Evolutionary conservation across 2,329 filamentous ascomycete species (phyloP), one percentile per base, ranked within the genome.

Genomic region (Aspergillus tamarii): DNA sequence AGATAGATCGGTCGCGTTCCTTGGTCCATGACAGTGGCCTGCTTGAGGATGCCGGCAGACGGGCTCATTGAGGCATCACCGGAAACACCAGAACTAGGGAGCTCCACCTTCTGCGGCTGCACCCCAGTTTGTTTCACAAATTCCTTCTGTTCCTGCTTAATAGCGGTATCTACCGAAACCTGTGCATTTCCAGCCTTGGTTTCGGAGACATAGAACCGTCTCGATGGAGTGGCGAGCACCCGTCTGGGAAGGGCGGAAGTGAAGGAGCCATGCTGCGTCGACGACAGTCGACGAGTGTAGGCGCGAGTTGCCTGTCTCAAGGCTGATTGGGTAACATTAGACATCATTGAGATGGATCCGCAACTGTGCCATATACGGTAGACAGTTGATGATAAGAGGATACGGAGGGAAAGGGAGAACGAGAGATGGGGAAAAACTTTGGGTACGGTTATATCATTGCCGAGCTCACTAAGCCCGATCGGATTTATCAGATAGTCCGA

Each of bases 1-100:
- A 99, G 89, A 74, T 99, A 99, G 76, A 99, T 98, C 45, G 95
- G 95, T 64, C 95, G 86, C 66, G 92, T 90, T 63, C 95, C 95
- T 79, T 96, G 89, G 70, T 97, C 94, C 90, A 98, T 92, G 67
- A 97, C 84, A 14, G 93, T 93, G 10, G 94, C 94, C 78, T 97
- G 91, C 83, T 95, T 96, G 66, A 99, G 84, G 53, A 97, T 83
- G 81, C 88, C 88, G 67, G 92, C 91, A 76, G 91, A 88, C n/a
- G 92, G 91, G 79, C 91, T 95, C 83, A 95, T 88, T 76, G 90
- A 89, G 57, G 87, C 85, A 76, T 91, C 87, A 19, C 84, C 85
- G 62, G 84, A 82, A 70, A 88, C 80, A 53, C 82, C 82, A 4
- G 88, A 82, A 3, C 84, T 82, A 14, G 88, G 85, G 72, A 90